Evolutionary conservation across 192 early-diverging fungal species (phyloP), one percentile per base, ranked within the genome.

Genomic region (Allomyces javanicus): DNA sequence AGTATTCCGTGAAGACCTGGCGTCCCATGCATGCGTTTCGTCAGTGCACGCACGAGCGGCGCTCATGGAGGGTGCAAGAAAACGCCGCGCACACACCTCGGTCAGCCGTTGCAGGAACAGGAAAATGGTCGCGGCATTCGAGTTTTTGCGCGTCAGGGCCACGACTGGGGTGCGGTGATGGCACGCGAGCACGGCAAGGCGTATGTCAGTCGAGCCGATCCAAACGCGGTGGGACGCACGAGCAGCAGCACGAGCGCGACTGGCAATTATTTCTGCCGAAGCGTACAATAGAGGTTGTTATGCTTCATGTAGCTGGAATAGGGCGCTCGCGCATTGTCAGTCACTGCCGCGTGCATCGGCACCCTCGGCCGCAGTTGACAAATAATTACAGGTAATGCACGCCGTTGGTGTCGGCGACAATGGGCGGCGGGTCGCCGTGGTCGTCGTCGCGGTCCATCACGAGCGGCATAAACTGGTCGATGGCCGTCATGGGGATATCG

Each of bases 401-500:
- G 19, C 96, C 96, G 66, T 97, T 92, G 71, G 33, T 40, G 75
- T 97, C 85, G 67, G 93, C 87, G 7, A 94, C 93, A 45, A 86
- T 79, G 10, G 88, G 86, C 1, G 86, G 87, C 75, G 89, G 87
- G 66, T 91, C 87, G 7, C 17, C 12, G 17, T n/a, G 17, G 63
- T 96, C 90, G 73, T 99, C 90, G 72, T 99, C 96, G 24, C 83
- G 86, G 70, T 93, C 91, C 55, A 91, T 78, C 25, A 99, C 81
- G 71, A 99, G 75, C 14, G 93, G 92, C 92, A 99, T 92, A 73
- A 99, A 99, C 75, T 92, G 92, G 62, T 99, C 96, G 66, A 94
- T 89, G 24, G 92, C 87, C 58, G 81, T 81, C 85, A 96, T 89
- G 67, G 96, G 94, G 70, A 99, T 94, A 76, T 99, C 96, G 9